These are phyloP conservation scores for Fusarium praegraminearum DNA, from an alignment of 2,329 filamentous ascomycete species.

Conservation along the genomic window DNA sequence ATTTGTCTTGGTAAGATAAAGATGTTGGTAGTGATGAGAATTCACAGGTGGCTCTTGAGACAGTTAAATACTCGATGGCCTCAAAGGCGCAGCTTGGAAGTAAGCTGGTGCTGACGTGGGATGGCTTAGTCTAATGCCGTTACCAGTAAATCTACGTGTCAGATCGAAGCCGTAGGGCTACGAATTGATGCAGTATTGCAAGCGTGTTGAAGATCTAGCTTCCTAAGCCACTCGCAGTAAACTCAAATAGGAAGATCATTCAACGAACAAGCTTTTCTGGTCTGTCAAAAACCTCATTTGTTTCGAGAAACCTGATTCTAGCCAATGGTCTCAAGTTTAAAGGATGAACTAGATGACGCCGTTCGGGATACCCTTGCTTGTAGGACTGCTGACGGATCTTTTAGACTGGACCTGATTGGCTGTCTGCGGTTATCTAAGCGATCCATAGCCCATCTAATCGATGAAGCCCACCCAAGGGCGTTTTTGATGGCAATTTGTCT, in stretches of 20 bases:
- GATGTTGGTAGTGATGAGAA: not conserved
- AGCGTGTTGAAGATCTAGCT: not conserved
- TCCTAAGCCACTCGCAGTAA: not conserved
- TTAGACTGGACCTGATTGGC: not conserved
- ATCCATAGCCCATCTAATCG: not conserved
- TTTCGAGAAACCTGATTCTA: not conserved
- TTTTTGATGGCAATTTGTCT: not conserved
- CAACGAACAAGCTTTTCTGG: not conserved
- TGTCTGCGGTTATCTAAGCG: not conserved
- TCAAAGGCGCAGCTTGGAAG: not conserved
- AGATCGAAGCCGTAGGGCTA: not conserved
- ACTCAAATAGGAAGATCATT: not conserved
- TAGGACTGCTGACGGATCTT: not conserved
- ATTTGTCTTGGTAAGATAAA: not conserved
- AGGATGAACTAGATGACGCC: not conserved
- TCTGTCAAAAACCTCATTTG: not conserved
- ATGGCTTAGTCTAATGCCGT: not conserved
- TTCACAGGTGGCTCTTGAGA: not conserved
- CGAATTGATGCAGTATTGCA: not conserved
- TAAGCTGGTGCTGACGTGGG: conserved; percentile 21
- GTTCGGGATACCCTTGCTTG: not conserved
- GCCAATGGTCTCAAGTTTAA: not conserved
- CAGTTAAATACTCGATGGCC: not conserved
- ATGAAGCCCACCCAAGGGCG: not conserved
- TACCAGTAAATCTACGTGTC: not conserved